These are phyloP conservation scores for Epichloe sp. DNA, from an alignment of 2,329 filamentous ascomycete genomes.

Conservation along the genomic window DNA sequence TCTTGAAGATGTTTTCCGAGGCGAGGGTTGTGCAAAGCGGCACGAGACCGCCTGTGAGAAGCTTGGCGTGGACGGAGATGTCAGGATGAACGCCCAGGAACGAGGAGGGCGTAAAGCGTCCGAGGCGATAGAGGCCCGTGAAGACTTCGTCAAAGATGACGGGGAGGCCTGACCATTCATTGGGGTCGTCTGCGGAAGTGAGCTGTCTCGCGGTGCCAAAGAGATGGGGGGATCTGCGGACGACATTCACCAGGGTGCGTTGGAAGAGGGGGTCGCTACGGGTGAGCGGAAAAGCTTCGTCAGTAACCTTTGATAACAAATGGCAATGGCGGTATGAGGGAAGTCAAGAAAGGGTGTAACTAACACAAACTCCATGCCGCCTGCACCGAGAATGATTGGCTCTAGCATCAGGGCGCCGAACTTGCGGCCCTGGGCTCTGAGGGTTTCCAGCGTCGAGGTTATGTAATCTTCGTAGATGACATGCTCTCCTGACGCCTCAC, in stretches of 20 bases:
- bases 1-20: slow-evolving; percentile 57
- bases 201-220: slow-evolving; percentile 26
- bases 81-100: slow-evolving; percentile 59
- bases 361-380: slow-evolving; percentile 71
- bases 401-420: slow-evolving; percentile 73
- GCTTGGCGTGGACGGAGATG: slow-evolving; percentile 69
- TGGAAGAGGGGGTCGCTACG: slow-evolving; percentile 68
- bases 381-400: slow-evolving; percentile 67
- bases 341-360: slow-evolving; percentile 12
- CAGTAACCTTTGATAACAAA: background rate
- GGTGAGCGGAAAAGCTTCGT: background rate
- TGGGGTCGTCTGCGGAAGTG: slow-evolving; percentile 8
- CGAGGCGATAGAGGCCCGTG: slow-evolving; percentile 71
- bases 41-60: slow-evolving; percentile 67
- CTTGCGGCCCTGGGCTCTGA: slow-evolving; percentile 44
- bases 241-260: slow-evolving; percentile 50
- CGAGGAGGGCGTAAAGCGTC: slow-evolving; percentile 54
- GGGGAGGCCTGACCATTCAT: slow-evolving; percentile 59
- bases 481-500: slow-evolving; percentile 31
- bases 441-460: slow-evolving; percentile 32
- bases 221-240: slow-evolving; percentile 46
- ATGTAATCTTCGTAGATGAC: slow-evolving; percentile 50
- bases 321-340: background rate
- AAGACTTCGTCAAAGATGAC: slow-evolving; percentile 81
- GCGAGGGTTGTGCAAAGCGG: slow-evolving; percentile 67